Conservation (phyloP, 2,329 filamentous ascomycete species). For the Aureobasidium sp. region DNA sequence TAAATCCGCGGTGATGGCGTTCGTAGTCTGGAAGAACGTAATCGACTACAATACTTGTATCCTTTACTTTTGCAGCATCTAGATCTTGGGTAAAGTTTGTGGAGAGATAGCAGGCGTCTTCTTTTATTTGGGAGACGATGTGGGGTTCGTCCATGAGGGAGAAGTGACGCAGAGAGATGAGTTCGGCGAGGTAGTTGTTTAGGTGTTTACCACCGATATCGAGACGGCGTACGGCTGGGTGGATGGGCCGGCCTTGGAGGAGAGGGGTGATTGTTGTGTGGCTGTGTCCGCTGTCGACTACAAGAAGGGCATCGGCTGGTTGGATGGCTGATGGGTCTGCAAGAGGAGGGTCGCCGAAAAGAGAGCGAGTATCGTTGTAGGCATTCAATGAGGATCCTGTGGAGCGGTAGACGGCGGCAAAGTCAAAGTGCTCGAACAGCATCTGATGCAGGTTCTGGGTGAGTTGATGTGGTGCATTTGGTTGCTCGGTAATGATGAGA, state of each 20-base stretch:
- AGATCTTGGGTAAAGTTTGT: slow-evolving; percentile 80
- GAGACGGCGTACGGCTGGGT: slow-evolving; percentile 83
- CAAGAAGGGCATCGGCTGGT: slow-evolving; percentile 73
- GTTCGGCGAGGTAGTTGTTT: slow-evolving; percentile 91
- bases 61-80: slow-evolving; percentile 75
- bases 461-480: slow-evolving; percentile 82
- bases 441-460: slow-evolving; percentile 96
- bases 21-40: slow-evolving; percentile 91
- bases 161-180: slow-evolving; percentile 91
- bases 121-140: slow-evolving; percentile 97
- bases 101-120: slow-evolving; percentile 86
- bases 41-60: slow-evolving; percentile 76
- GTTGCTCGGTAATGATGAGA: slow-evolving; percentile 85
- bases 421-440: slow-evolving; percentile 97
- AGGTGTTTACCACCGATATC: slow-evolving; percentile 94
- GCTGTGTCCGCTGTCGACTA: slow-evolving; percentile 94
- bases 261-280: slow-evolving; percentile 93
- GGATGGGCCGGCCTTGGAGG: slow-evolving; percentile 81
- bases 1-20: slow-evolving; percentile 68
- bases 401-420: slow-evolving; percentile 84
- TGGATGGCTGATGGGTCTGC: slow-evolving; percentile 32
- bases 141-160: slow-evolving; percentile 96
- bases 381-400: slow-evolving; percentile 80
- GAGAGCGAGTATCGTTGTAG: slow-evolving; percentile 78
- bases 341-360: slow-evolving; percentile 63